These are phyloP conservation scores for Aspergillus costaricaensis DNA, from an alignment of 2,329 filamentous ascomycete genomes.

Conservation along the genomic window DNA sequence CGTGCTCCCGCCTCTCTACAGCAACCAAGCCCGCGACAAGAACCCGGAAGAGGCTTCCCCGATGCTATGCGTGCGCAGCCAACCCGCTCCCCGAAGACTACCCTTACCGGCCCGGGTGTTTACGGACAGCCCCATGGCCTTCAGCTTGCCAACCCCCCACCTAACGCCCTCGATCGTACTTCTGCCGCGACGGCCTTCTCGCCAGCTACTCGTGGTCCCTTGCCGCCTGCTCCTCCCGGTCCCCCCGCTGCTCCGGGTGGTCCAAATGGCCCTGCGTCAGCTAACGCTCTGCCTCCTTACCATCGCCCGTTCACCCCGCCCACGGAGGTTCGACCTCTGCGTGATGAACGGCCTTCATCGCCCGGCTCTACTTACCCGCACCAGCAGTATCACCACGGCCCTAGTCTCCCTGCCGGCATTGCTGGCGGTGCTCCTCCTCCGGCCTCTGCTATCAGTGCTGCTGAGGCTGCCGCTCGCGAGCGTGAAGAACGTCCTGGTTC, in stretches of 20 bases:
- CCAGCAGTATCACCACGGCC: constrained; percentile 76
- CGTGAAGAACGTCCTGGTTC: constrained; percentile 76
- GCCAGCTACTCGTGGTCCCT: constrained; percentile 43
- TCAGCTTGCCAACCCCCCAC: constrained; percentile 52
- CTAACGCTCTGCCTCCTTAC: constrained; percentile 66
- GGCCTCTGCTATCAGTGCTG: constrained; percentile 65
- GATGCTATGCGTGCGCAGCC: constrained; percentile 61
- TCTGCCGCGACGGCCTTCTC: constrained; percentile 33
- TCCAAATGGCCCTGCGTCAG: constrained; percentile 51
- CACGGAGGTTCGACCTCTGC: constrained; percentile 77
- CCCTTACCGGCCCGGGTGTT: constrained; percentile 54
- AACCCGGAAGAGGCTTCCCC: constrained; percentile 68
- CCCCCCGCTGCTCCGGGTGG: constrained; percentile 52
- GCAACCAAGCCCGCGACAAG: constrained; percentile 74
- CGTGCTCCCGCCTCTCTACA: constrained; percentile 69
- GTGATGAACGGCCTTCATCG: constrained; percentile 87
- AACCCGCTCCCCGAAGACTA: constrained; percentile 63
- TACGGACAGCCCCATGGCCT: constrained; percentile 55
- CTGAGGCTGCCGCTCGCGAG: constrained; percentile 67
- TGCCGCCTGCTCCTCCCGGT: constrained; percentile 44
- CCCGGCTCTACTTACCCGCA: constrained; percentile 83
- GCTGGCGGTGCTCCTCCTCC: constrained; percentile 69
- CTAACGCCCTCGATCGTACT: constrained; percentile 44
- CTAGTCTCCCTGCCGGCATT: constrained; percentile 65
- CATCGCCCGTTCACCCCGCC: constrained; percentile 74